Percentiles rank a stretch among this genome's conserved stretches.
These are phyloP conservation scores for Penicillium capsulatum DNA, from an alignment of 2,329 filamentous ascomycete genomes.

Conservation along the genomic window DNA sequence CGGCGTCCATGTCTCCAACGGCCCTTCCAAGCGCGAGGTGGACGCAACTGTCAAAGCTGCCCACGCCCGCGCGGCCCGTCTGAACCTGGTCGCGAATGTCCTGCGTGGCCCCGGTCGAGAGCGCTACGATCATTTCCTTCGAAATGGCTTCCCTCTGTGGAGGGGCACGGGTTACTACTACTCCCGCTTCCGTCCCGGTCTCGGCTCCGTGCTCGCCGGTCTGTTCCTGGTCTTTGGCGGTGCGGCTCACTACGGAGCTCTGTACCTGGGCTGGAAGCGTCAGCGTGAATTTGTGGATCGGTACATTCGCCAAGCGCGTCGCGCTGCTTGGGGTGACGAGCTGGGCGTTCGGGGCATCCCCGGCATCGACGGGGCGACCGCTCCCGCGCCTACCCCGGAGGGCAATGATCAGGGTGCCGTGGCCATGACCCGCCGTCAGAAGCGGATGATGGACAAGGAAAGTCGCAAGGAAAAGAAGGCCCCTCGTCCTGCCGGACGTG, in stretches of 20 bases:
- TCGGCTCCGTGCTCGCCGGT: slow-evolving; percentile 77
- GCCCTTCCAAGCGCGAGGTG: slow-evolving; percentile 69
- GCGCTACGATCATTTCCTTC: slow-evolving; percentile 90
- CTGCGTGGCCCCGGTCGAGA: slow-evolving; percentile 74
- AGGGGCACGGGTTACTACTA: slow-evolving; percentile 99
- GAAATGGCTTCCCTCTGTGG: slow-evolving; percentile 92
- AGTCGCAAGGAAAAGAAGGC: slow-evolving; percentile 62
- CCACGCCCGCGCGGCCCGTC: slow-evolving; percentile 73
- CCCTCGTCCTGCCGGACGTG: slow-evolving; percentile 26
- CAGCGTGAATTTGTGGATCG: slow-evolving; percentile 87
- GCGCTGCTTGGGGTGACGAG: slow-evolving; percentile 85
- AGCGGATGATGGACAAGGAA: slow-evolving; percentile 82
- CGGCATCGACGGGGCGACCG: slow-evolving; percentile 51
- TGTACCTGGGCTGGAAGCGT: slow-evolving; percentile 83
- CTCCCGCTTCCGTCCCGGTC: slow-evolving; percentile 81
- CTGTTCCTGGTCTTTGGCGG: slow-evolving; percentile 80
- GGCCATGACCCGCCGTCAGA: slow-evolving; percentile 78
- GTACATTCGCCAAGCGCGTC: slow-evolving; percentile 84
- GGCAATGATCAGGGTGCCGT: slow-evolving; percentile 50
- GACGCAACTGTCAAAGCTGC: slow-evolving; percentile 75
- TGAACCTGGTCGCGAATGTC: slow-evolving; percentile 80
- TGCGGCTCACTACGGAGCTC: slow-evolving; percentile 76
- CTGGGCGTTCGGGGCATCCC: slow-evolving; percentile 63
- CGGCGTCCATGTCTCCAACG: slow-evolving; percentile 63
- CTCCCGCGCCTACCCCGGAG: slow-evolving; percentile 44